Evolutionary conservation across 345 rosid genomes (phyloP).

Genomic region (Gossypium bickii): DNA sequence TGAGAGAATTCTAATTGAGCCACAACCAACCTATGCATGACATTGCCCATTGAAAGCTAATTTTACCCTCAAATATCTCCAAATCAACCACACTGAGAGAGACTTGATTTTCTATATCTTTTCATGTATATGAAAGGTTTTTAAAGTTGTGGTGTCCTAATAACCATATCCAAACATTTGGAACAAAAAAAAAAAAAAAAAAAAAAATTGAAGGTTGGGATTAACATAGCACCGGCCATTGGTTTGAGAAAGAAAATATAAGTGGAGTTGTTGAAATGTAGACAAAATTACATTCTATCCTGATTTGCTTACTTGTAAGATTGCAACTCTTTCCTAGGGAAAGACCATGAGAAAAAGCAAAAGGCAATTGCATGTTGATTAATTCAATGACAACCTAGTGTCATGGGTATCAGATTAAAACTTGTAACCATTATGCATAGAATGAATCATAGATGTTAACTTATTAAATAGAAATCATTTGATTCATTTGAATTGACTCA

Average conservation of each 20-base stretch:
- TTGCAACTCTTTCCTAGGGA: neutral
- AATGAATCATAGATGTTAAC: too few relatives aligned
- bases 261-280: neutral
- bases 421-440: too few relatives aligned
- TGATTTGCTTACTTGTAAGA: neutral
- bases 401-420: accelerated
- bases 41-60: neutral
- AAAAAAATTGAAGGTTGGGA: too few relatives aligned
- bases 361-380: too few relatives aligned
- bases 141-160: too few relatives aligned
- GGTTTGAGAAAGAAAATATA: neutral
- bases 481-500: too few relatives aligned
- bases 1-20: neutral
- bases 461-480: too few relatives aligned
- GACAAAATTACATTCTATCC: neutral
- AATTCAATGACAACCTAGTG: too few relatives aligned
- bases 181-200: too few relatives aligned
- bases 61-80: neutral
- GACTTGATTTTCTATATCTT: neutral
- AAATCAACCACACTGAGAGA: neutral
- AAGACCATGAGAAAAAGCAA: neutral
- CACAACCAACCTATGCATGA: neutral
- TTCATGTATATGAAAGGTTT: too few relatives aligned
- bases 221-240: neutral
- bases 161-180: too few relatives aligned